Evolutionary conservation across 352 stramenopile genomes (phyloP), one percentile per base, ranked within the genome.

Genomic region (Phytophthora pini): DNA sequence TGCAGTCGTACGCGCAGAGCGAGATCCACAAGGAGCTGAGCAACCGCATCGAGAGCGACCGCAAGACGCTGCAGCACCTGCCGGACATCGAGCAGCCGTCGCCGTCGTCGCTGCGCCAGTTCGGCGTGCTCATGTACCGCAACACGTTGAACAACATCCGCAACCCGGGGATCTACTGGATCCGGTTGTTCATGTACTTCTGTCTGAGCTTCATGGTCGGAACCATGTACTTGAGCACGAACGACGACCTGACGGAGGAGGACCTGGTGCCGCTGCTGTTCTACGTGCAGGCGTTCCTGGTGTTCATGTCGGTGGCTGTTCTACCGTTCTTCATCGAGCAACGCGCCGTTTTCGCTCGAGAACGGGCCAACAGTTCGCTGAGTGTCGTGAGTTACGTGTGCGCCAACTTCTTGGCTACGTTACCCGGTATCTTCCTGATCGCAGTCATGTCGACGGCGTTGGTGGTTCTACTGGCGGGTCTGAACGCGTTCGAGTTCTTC

Each of bases 251-350:
- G 50, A 68, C 59, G 2, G 65, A 83, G 7, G 61, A 82, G 6
- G 79, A 87, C 41, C 47, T 78, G 22, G 65, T 85, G 10, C 69
- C 77, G 31, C 36, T 96, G 50, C 60, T 97, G 6, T 97, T 95
- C 62, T 97, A 92, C 78, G 77, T 93, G 29, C 81, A 91, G 24
- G 86, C 88, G 8, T 97, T 97, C 63, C 78, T 96, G 38, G 82
- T 94, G 41, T 96, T 95, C 68, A 97, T 97, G 91, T 90, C 77
- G 50, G 80, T 97, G 36, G 88, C 89, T 3, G 85, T 92, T 3
- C 67, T 97, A 15, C 89, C 91, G 2, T 95, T 95, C 68, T 89
- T 94, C 45, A 89, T 97, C 41, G 79, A 95, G 38, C 82, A 20
- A 20, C 17, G 17, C 17, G 17, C 17, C 17, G 17, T 20, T 20